Evolutionary conservation across 208 protist species (phyloP), one percentile per base, ranked within the genome.

Genomic region (Crithidia mellificae): DNA sequence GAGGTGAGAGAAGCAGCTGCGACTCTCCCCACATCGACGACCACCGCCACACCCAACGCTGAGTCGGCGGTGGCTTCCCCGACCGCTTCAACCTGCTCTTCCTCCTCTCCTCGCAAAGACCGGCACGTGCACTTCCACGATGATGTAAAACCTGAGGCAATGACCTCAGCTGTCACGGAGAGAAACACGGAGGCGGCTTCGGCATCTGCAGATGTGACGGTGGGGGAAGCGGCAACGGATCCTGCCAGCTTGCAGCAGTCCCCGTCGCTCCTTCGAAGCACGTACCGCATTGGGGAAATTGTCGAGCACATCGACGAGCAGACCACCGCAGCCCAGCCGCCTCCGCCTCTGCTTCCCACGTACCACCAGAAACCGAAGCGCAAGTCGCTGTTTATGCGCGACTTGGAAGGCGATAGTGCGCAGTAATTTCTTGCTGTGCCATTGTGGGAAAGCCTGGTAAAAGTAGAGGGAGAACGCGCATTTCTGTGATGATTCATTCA

Each of bases 311-410:
- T 59, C 4, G 36, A 49, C 19, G 34, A 22, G 22, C 56, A 46
- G 12, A 12, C 0, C 6, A 34, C 32, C 32, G 36, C 29, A 1
- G 5, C 47, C 14, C 29, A 61, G 44, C 30, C 52, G 22, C 43
- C 34, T 14, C 49, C 34, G 24, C 55, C 63, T 27, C 36, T 39
- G 3, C 32, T 76, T 7, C 38, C 54, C 9, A 52, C 34, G 7
- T 49, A 69, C 32, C 52, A 15, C 19, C 63, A 63, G 56, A 75
- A 64, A 32, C 64, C 59, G 41, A 87, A 84, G 72, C 75, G 77
- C 25, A 85, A 80, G 56, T 90, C 85, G 0, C 71, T 90, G 24
- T 90, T 90, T 53, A 57, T 72, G 64, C 72, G 61, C 9, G 71
- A 78, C 46, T 19, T 78, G 63, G 72, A 78, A 22, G 68, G 61